Evolutionary conservation across 192 early-diverging fungal species (phyloP).

Genomic region (Phycomyces blakesleeanus): DNA sequence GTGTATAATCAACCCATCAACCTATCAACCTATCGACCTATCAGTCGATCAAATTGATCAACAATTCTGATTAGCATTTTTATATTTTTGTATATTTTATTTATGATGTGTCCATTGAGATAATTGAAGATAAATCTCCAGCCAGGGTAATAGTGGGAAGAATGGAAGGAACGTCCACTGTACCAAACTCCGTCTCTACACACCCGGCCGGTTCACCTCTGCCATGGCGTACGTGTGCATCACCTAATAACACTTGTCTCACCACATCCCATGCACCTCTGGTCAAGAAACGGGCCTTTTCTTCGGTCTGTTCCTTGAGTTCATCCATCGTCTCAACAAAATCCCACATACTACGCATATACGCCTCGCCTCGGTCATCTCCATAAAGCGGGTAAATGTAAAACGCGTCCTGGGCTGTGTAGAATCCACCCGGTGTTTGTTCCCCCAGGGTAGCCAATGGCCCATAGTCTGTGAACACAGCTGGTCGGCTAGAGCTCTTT

Average conservation of each 20-base stretch:
- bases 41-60: too few species aligned
- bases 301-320: constrained; percentile 8
- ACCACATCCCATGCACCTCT: constrained; percentile 35
- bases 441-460: constrained; percentile 20
- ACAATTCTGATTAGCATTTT: too few species aligned
- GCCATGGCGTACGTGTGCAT: too few species aligned
- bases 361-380: constrained; percentile 55
- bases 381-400: constrained; percentile 53
- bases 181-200: too few species aligned
- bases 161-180: too few species aligned
- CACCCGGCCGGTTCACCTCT: too few species aligned
- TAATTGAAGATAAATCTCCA: too few species aligned
- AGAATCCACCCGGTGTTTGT: constrained; percentile 18
- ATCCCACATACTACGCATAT: constrained; percentile 49
- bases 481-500: constrained; percentile 19
- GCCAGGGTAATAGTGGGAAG: too few species aligned
- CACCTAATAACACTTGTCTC: background rate
- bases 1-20: too few species aligned
- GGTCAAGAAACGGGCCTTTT: constrained; percentile 38
- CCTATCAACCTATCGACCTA: too few species aligned
- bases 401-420: constrained; percentile 28
- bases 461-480: constrained; percentile 25
- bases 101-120: too few species aligned
- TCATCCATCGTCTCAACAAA: constrained; percentile 38
- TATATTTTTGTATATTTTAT: too few species aligned